Conservation (phyloP, 306 rosid genomes). For the Styphnolobium japonicum region DNA sequence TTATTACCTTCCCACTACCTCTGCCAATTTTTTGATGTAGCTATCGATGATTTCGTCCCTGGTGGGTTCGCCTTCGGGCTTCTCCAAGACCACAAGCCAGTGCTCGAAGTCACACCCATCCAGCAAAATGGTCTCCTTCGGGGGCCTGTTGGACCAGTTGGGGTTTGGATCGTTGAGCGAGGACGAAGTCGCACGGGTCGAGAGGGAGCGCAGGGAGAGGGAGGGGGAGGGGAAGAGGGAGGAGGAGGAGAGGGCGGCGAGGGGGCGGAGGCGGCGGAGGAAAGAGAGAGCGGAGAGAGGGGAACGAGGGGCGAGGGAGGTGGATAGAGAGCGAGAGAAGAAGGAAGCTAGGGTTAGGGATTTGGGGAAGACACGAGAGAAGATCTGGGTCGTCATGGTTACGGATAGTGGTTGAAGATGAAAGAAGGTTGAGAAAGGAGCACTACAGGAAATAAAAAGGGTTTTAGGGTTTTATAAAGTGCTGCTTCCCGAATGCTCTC, state of each 20-base stretch:
- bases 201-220: constrained; percentile 33
- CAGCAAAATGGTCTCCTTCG: constrained; percentile 85
- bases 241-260: constrained; percentile 34
- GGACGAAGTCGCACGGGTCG: constrained; percentile 79
- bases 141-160: constrained; percentile 93
- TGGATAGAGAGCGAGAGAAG: constrained; percentile 37
- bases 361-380: constrained; percentile 59
- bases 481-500: too few relatives aligned
- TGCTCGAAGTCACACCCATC: constrained; percentile 98
- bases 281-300: constrained; percentile 44
- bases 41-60: constrained; percentile 80
- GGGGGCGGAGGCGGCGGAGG: constrained; percentile 68
- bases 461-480: too few relatives aligned
- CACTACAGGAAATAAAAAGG: too few relatives aligned
- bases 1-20: constrained; percentile 68
- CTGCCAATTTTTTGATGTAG: constrained; percentile 73
- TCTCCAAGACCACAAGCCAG: constrained; percentile 95
- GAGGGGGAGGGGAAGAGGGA: constrained; percentile 18
- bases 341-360: constrained; percentile 39
- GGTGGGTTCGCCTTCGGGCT: constrained; percentile 65
- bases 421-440: not conserved
- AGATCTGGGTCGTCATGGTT: constrained; percentile 62
- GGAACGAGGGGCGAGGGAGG: constrained; percentile 17
- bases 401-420: not conserved
- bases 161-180: constrained; percentile 93